Evolutionary conservation across 345 rosid genomes (phyloP), one percentile per base, ranked within the genome.

Genomic region (Eutrema japonicum): DNA sequence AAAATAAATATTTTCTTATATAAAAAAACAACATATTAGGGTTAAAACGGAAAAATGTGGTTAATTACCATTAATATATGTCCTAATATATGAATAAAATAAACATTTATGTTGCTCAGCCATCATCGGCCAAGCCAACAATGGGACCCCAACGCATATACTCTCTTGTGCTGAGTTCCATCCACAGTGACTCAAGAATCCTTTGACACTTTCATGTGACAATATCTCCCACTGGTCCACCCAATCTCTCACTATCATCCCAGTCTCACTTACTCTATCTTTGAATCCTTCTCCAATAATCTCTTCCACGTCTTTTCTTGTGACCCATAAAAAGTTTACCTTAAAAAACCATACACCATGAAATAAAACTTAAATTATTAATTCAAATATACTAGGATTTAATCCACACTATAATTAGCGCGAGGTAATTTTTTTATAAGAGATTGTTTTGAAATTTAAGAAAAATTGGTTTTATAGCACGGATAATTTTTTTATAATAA

Each of bases 91-190:
- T 9, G 12, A 4, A 14, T 62, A 29, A 55, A 32, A 68, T 1
- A 48, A 40, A 1, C 5, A 59, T 37, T 4, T 13, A 12, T 27
- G 16, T 75, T 93, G 96, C 14, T 90, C 96, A 0, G 91, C 98
- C 85, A 83, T 81, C 92, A 86, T 74, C 0, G 96, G 90, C 96
- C 93, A 88, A 14, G 87, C 92, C 6, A 93, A 77, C 18, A 93
- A 80, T 0, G 93, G 98, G n/a, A 90, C 88, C 2, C 85, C 93
- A 1, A 82, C 84, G 29, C 89, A 80, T 69, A 93, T 76, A 74
- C 92, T 86, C 74, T 93, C 97, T 63, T 83, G 47, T 0, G 77
- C 80, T 4, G 98, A 93, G 62, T 90, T 93, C 98, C 96, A 90
- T 5, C 96, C 98, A 33, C 97, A 93, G 40, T 93, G 98, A 38